These are phyloP conservation scores for Sporothrix sp. DNA, from an alignment of 2,329 filamentous ascomycete genomes.

Conservation along the genomic window DNA sequence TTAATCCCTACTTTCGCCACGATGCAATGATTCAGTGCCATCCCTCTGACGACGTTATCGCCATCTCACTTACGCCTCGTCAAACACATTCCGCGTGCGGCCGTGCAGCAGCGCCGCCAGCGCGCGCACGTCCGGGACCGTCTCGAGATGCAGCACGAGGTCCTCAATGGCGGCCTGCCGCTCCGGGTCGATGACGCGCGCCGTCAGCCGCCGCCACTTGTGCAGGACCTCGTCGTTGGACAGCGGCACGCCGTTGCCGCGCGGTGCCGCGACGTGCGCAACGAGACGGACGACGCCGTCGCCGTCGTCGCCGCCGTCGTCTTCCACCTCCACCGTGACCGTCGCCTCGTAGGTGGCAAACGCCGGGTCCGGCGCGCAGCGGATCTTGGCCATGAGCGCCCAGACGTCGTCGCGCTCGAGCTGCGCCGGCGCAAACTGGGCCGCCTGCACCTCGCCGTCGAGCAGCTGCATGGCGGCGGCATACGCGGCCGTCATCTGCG, in stretches of 20 bases:
- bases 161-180: constrained; percentile 24
- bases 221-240: constrained; percentile 28
- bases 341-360: constrained; percentile 18
- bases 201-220: constrained; percentile 27
- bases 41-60: too few species aligned
- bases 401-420: constrained; percentile 29
- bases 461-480: constrained; percentile 29
- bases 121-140: neutral
- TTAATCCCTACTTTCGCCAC: too few species aligned
- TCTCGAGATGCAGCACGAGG: constrained; percentile 23
- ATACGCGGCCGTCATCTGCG: constrained; percentile 31
- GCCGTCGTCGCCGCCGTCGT: neutral
- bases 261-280: constrained; percentile 19
- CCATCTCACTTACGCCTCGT: too few species aligned
- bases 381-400: constrained; percentile 25
- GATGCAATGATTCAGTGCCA: too few species aligned
- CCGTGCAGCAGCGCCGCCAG: neutral
- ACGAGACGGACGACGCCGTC: neutral
- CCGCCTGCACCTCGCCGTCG: constrained; percentile 26
- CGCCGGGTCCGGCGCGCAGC: neutral
- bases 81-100: neutral
- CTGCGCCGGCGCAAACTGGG: constrained; percentile 24
- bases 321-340: constrained; percentile 12
- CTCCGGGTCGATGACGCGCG: constrained; percentile 23
- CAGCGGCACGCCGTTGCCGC: constrained; percentile 25